A percentile compares a stretch with the other conserved stretches of the same genome.
Conservation (phyloP, 192 early-diverging fungal genomes). For the Coemansia sp. region DNA sequence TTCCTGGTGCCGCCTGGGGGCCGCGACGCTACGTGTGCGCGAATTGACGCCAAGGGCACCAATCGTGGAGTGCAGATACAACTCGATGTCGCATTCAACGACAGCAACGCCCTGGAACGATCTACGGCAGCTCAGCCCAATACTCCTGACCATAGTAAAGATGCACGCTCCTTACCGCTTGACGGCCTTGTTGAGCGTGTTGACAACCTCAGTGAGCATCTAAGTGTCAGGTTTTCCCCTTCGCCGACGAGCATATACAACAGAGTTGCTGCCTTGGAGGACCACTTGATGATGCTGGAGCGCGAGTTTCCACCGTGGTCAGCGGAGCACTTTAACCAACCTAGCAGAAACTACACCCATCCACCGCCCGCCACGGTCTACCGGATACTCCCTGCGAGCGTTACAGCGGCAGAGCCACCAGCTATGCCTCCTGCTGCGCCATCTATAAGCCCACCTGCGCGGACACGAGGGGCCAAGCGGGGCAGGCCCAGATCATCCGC, state of each 20-base stretch:
- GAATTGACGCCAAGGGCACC: conserved; percentile 70
- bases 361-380: conserved; percentile 40
- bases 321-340: conserved; percentile 71
- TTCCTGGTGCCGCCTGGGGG: conserved; percentile 49
- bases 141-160: background rate
- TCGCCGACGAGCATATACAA: conserved; percentile 29
- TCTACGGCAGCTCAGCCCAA: conserved; percentile 29
- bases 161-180: conserved; percentile 21
- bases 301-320: conserved; percentile 77
- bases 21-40: conserved; percentile 59
- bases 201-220: conserved; percentile 71
- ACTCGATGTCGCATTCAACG: conserved; percentile 67
- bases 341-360: conserved; percentile 35
- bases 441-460: background rate
- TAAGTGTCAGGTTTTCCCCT: conserved; percentile 67
- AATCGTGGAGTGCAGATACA: conserved; percentile 82
- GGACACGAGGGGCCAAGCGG: conserved; percentile 3
- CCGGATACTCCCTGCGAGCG: conserved; percentile 22
- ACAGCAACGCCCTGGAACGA: conserved; percentile 64
- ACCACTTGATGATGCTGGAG: conserved; percentile 76
- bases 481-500: conserved; percentile 10
- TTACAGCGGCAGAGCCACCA: background rate
- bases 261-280: conserved; percentile 75
- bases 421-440: background rate
- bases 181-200: conserved; percentile 59